Conservation (phyloP, 768 basidiomycete species). For the Gymnopilus junonius region DNA sequence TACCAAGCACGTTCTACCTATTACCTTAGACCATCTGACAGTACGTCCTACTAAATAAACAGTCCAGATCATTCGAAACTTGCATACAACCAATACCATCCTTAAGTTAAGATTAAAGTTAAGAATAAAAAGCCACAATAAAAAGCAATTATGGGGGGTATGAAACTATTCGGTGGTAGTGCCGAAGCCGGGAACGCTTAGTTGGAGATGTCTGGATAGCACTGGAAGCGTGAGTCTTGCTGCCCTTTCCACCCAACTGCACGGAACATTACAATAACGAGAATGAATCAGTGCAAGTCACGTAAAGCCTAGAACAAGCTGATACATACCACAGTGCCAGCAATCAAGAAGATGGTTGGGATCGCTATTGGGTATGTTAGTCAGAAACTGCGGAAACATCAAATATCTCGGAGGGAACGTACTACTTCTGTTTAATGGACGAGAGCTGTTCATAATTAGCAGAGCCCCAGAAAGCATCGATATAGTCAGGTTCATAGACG, state of each 20-base stretch:
- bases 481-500: conserved; percentile 21
- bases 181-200: not conserved
- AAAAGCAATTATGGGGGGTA: not conserved
- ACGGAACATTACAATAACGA: not conserved
- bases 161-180: not conserved
- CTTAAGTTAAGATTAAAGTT: not conserved
- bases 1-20: too few relatives aligned
- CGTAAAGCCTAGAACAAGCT: not conserved
- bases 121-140: not conserved
- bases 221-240: conserved; percentile 15
- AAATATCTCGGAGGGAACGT: not conserved
- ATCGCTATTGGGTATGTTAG: conserved; percentile 9
- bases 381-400: too few relatives aligned
- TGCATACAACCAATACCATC: not conserved
- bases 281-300: not conserved
- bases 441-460: conserved; percentile 12
- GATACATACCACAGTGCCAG: conserved; percentile 21
- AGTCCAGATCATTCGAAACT: too few relatives aligned
- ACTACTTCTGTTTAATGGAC: conserved; percentile 24
- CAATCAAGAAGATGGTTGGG: conserved; percentile 23
- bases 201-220: conserved; percentile 13
- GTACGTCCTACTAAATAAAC: too few relatives aligned
- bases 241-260: conserved; percentile 23
- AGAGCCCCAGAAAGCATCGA: conserved; percentile 19
- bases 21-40: too few relatives aligned